Percentiles rank a stretch among this genome's conserved stretches.
phyloP scores from a whole-genome alignment of 441 rosid species.

The Populus tomentosa region DNA sequence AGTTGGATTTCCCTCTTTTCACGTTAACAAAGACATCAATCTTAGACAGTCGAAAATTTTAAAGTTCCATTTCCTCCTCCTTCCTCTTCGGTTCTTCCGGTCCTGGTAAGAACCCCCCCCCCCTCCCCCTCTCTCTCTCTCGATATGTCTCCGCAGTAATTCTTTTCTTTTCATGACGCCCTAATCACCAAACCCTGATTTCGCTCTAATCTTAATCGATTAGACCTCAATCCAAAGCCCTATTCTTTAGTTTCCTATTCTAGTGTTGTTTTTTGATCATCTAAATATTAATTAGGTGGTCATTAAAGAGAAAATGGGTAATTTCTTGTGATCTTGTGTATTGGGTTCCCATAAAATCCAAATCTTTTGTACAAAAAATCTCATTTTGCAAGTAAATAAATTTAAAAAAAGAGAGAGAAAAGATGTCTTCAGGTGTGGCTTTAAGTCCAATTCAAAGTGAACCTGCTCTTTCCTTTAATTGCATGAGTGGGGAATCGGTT shows the following conservation, averaged over 20 bases:
- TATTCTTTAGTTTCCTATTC: background rate
- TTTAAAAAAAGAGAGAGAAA: background rate
- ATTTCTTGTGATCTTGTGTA: conserved; percentile 5
- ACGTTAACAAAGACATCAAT: too few species aligned
- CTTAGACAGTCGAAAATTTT: background rate
- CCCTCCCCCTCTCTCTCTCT: too few species aligned
- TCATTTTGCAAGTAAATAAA: too few species aligned
- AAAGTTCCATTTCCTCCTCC: conserved; percentile 12
- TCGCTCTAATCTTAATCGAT: background rate
- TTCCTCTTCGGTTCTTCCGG: conserved; percentile 21
- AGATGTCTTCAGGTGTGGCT: conserved; percentile 58
- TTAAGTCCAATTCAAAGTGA: conserved; percentile 37
- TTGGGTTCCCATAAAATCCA: conserved; percentile 8
- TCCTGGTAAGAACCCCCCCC: conserved; percentile 25
- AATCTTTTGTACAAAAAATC: background rate
- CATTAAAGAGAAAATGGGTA: background rate
- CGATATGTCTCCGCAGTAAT: background rate
- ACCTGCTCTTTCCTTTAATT: conserved; percentile 26
- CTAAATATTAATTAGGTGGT: background rate
- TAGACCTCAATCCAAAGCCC: background rate
- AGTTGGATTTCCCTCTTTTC: too few species aligned
- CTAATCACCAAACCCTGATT: background rate
- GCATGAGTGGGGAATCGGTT: conserved; percentile 17
- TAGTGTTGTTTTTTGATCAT: background rate
- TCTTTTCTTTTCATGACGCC: too few species aligned